phyloP scores from a whole-genome alignment of 139 green algal genomes.

The Picochlorum sp. region DNA sequence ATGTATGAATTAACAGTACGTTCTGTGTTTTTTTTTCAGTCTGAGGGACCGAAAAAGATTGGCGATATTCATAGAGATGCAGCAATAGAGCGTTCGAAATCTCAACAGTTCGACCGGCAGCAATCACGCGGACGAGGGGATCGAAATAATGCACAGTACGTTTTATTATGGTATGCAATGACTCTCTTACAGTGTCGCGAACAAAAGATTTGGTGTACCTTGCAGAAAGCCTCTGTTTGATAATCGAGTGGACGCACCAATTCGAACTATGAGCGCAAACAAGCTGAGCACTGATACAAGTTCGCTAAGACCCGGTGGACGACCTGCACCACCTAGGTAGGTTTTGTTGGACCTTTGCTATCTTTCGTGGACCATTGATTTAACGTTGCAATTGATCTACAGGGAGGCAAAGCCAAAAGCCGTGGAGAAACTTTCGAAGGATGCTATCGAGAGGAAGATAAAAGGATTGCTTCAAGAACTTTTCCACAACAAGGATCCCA shows the following conservation, averaged over 20 bases:
- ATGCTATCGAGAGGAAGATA: constrained; percentile 7
- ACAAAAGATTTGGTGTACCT: neutral
- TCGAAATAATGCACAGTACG: too few species aligned
- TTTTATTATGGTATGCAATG: too few species aligned
- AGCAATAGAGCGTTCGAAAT: constrained; percentile 1
- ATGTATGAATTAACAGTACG: too few species aligned
- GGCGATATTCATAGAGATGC: constrained; percentile 54
- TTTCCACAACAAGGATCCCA: constrained; percentile 18
- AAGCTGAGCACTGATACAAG: constrained; percentile 9
- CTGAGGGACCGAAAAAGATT: constrained; percentile 87
- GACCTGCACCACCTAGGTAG: constrained; percentile 2
- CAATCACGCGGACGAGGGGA: neutral
- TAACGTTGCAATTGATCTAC: neutral
- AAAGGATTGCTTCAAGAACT: constrained; percentile 15
- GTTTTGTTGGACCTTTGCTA: too few species aligned
- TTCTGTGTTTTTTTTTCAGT: too few species aligned
- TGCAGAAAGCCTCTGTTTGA: constrained; percentile 8
- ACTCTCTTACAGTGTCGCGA: neutral
- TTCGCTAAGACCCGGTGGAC: constrained; percentile 18
- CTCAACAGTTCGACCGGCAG: constrained; percentile 19
- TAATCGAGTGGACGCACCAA: constrained; percentile 29
- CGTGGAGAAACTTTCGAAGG: constrained; percentile 1
- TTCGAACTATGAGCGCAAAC: constrained; percentile 21
- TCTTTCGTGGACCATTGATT: neutral
- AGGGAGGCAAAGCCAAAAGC: neutral